A percentile compares a stretch with the other conserved stretches of the same genome.
These are phyloP conservation scores for Diaporthe citri DNA, from an alignment of 2,329 filamentous ascomycete genomes.

Conservation along the genomic window DNA sequence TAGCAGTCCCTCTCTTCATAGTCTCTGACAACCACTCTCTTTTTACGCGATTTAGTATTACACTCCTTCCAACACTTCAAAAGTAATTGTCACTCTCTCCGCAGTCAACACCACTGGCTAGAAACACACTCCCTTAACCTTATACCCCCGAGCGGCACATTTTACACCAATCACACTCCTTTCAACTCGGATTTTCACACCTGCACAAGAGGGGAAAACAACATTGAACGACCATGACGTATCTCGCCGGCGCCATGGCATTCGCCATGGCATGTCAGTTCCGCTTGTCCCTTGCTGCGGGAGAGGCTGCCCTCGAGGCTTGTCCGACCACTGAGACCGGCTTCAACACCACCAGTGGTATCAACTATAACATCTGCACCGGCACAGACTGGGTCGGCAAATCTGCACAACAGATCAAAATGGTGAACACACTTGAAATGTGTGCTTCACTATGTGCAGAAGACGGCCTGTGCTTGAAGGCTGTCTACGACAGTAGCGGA, in stretches of 20 bases:
- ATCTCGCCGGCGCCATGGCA: not conserved
- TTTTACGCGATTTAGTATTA: not conserved
- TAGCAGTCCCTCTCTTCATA: not conserved
- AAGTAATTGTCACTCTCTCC: too few species aligned
- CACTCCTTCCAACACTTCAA: not conserved
- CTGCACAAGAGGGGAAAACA: not conserved
- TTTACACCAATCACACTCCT: not conserved
- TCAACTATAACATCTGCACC: not conserved
- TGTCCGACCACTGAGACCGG: not conserved
- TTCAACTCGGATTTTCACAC: not conserved
- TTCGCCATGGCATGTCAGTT: not conserved
- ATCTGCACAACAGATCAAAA: not conserved
- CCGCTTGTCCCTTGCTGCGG: not conserved
- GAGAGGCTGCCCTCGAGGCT: not conserved
- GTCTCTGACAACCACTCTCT: not conserved
- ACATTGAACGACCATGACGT: not conserved
- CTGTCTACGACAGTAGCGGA: conserved; percentile 12
- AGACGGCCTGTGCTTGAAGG: conserved; percentile 11
- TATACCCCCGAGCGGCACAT: rapidly evolving
- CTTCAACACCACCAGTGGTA: not conserved
- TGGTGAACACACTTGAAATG: not conserved
- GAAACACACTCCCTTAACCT: too few species aligned
- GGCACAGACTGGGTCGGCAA: not conserved
- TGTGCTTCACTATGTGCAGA: conserved; percentile 32
- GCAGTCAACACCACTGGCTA: not conserved